These are phyloP conservation scores for Candida germanica DNA, from an alignment of 805 yeast genomes.

Conservation along the genomic window DNA sequence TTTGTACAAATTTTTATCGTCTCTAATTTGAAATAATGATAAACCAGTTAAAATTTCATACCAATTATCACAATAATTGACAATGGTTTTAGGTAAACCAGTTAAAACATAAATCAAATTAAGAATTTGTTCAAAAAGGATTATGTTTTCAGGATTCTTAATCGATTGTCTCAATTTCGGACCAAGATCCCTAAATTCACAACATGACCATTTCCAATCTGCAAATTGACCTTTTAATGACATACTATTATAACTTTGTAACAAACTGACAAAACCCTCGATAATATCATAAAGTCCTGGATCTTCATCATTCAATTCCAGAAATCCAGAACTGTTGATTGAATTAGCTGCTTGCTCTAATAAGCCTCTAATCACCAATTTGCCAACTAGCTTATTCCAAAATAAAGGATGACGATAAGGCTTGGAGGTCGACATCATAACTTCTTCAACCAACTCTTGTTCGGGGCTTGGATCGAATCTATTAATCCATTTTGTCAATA, in stretches of 20 bases:
- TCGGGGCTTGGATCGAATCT: slow-evolving; percentile 67
- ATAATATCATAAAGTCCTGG: slow-evolving; percentile 36
- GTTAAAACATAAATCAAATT: slow-evolving; percentile 44
- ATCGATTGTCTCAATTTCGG: slow-evolving; percentile 22
- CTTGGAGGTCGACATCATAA: slow-evolving; percentile 40
- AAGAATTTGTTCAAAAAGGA: slow-evolving; percentile 34
- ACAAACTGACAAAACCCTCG: slow-evolving; percentile 37
- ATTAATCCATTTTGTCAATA: slow-evolving; percentile 62
- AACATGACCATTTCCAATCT: slow-evolving; percentile 49
- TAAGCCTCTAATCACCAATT: slow-evolving; percentile 59
- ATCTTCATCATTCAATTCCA: slow-evolving; percentile 29
- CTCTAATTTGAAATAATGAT: slow-evolving; percentile 53
- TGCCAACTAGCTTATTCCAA: slow-evolving; percentile 60
- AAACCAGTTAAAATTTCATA: slow-evolving; percentile 60
- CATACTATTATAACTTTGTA: slow-evolving; percentile 41
- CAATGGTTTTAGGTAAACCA: slow-evolving; percentile 50
- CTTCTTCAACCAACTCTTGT: slow-evolving; percentile 45
- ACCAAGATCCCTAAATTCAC: slow-evolving; percentile 47
- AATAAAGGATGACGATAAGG: slow-evolving; percentile 53
- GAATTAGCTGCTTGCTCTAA: slow-evolving; percentile 53
- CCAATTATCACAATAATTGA: slow-evolving; percentile 57
- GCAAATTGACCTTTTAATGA: slow-evolving; percentile 41
- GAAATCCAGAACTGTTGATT: slow-evolving; percentile 42
- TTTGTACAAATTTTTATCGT: slow-evolving; percentile 35
- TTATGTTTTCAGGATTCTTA: slow-evolving; percentile 20